These are phyloP conservation scores for Dovyalis caffra DNA, from an alignment of 345 rosid species.

Conservation along the genomic window DNA sequence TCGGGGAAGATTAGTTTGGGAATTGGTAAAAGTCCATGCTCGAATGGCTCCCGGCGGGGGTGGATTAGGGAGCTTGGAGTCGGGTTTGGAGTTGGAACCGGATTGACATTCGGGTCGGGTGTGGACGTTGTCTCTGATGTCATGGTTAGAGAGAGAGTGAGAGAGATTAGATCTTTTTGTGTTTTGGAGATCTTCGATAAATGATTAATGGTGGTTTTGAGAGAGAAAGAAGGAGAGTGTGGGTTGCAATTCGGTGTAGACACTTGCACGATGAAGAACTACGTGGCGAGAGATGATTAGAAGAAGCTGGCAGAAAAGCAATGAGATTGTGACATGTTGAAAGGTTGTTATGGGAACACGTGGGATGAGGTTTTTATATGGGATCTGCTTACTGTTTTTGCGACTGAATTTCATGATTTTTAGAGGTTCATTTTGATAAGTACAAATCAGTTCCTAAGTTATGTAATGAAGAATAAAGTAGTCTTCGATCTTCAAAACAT, in stretches of 20 bases:
- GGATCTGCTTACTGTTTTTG: not conserved
- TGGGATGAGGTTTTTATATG: not conserved
- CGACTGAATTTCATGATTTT: no score
- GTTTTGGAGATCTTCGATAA: slow-evolving; percentile 11
- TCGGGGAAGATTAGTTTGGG: slow-evolving; percentile 85
- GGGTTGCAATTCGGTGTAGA: slow-evolving; percentile 5
- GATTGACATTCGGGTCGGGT: not conserved
- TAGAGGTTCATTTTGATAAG: no score
- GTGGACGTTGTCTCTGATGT: slow-evolving; percentile 12
- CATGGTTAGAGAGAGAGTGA: slow-evolving; percentile 12
- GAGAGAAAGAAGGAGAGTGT: not conserved
- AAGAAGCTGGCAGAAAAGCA: not conserved
- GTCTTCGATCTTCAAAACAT: no score
- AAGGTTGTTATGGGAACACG: not conserved
- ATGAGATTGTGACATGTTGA: not conserved
- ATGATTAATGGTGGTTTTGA: not conserved
- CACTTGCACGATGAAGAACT: not conserved
- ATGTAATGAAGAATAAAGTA: no score
- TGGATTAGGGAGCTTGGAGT: slow-evolving; percentile 53
- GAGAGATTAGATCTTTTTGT: not conserved
- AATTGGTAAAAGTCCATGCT: slow-evolving; percentile 94
- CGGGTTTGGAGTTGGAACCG: slow-evolving; percentile 2
- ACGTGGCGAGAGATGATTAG: slow-evolving; percentile 7
- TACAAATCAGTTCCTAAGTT: no score
- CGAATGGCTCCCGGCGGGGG: slow-evolving; percentile 89